phyloP scores from a whole-genome alignment of 345 rosid species.

The Hibiscus mutabilis region DNA sequence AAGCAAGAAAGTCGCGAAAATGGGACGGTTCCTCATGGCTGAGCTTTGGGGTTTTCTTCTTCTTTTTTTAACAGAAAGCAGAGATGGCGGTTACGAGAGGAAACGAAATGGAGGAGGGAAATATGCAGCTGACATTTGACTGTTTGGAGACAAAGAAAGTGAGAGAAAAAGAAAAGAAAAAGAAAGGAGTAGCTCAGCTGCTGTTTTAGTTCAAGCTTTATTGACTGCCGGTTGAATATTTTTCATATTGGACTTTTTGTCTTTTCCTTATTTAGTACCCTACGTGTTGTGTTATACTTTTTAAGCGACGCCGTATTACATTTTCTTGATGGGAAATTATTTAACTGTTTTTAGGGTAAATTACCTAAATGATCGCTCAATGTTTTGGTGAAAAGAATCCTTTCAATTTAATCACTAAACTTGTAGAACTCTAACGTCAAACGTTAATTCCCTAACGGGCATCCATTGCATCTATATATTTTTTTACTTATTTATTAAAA shows the following conservation, averaged over 20 bases:
- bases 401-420: too few relatives aligned
- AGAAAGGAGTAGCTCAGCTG: neutral
- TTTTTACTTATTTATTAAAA: too few relatives aligned
- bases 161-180: neutral
- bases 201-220: neutral
- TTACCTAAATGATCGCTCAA: too few relatives aligned
- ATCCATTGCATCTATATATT: too few relatives aligned
- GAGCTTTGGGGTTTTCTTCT: neutral
- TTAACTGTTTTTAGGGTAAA: too few relatives aligned
- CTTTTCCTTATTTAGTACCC: neutral
- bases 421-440: too few relatives aligned
- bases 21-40: neutral
- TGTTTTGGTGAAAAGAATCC: too few relatives aligned
- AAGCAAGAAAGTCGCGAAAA: neutral
- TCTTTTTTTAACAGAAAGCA: too few relatives aligned
- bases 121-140: constrained; percentile 6
- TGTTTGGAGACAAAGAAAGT: neutral
- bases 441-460: too few relatives aligned
- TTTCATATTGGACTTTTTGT: neutral
- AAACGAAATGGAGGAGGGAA: neutral
- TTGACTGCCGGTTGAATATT: neutral
- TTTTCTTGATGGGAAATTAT: neutral
- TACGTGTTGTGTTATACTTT: neutral
- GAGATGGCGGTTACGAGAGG: too few relatives aligned
- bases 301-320: neutral